Conservation (phyloP, 2,329 filamentous ascomycete species). For the Purpureocillium lavendulum region DNA sequence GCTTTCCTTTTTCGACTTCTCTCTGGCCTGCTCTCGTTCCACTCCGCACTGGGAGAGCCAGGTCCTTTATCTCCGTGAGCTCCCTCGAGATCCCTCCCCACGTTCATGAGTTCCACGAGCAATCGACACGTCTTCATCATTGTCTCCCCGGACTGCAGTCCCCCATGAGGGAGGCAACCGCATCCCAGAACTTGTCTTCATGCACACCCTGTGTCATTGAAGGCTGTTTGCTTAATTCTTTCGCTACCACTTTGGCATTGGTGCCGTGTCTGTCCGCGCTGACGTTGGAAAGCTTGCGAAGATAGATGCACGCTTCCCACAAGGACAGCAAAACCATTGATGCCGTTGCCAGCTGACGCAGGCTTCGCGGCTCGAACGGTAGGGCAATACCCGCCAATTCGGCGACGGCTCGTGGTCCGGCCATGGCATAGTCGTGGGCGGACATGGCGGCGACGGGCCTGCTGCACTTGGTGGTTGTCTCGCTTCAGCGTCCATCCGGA, state of each 20-base stretch:
- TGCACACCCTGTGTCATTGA: constrained; percentile 67
- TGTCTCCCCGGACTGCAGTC: constrained; percentile 54
- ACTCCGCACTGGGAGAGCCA: constrained; percentile 34
- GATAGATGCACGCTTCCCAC: constrained; percentile 77
- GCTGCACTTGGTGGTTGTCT: constrained; percentile 5
- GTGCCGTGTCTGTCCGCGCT: constrained; percentile 49
- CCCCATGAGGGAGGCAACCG: constrained; percentile 58
- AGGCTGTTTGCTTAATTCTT: constrained; percentile 73
- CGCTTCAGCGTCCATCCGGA: constrained; percentile 43
- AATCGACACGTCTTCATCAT: constrained; percentile 71
- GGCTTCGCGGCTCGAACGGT: constrained; percentile 43
- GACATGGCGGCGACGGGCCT: neutral
- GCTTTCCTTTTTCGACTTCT: constrained; percentile 49
- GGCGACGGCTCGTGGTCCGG: neutral
- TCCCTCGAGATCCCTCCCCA: constrained; percentile 73
- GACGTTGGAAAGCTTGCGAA: constrained; percentile 75
- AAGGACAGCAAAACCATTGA: constrained; percentile 73
- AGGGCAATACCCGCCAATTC: constrained; percentile 7
- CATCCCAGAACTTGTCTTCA: constrained; percentile 79
- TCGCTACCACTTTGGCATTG: constrained; percentile 58
- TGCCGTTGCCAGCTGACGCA: constrained; percentile 65
- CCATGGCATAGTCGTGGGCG: constrained; percentile 7
- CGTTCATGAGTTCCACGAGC: constrained; percentile 67
- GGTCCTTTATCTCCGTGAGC: constrained; percentile 53
- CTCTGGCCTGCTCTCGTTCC: constrained; percentile 37